Evolutionary conservation across 495 filamentous ascomycete species (phyloP), one percentile per base, ranked within the genome.

Genomic region (Annulohypoxylon maeteangense): DNA sequence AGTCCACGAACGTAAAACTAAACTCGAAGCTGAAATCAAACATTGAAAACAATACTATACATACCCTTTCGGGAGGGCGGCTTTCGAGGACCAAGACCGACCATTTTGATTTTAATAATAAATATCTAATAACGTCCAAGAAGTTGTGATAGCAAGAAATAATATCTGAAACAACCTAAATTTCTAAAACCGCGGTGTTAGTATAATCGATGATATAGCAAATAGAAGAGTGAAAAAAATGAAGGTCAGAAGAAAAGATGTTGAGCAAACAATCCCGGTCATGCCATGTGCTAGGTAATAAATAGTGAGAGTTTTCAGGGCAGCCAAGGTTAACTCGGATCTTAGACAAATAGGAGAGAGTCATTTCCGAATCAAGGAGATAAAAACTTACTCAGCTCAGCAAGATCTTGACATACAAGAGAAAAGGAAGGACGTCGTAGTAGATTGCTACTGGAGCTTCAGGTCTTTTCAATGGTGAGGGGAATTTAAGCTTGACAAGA

Each of bases 51-150:
- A 36, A 66, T 38, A 47, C 45, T 44, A 64, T 78, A 82, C 88
- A 80, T 85, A 87, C 91, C 92, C 86, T 90, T 93, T 72, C 91
- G 90, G 82, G 90, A 91, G 48, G 89, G 90, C 57, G 87, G 89
- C 72, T 87, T 86, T 76, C 90, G 89, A 63, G 92, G 90, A 77
- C 89, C 90, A 70, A 91, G 77, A 77, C 90, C 90, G 70, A 92
- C 90, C 92, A 94, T 94, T 69, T 76, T 92, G 83, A 58, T 29
- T 51, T 1, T 29, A 8, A n/a, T 51, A n/a, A 50, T 50, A 50
- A n/a, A 48, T 10, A 25, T 25, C 18, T 48, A 23, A 8, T 69
- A 60, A 54, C 59, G 69, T 70, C 27, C 51, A 68, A 60, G 6
- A 68, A 38, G 31, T 65, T 8, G 48, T 20, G 23, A 61, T 29